Evolutionary conservation across 768 basidiomycete species (phyloP).

Genomic region (Aureoboletus auriporus): DNA sequence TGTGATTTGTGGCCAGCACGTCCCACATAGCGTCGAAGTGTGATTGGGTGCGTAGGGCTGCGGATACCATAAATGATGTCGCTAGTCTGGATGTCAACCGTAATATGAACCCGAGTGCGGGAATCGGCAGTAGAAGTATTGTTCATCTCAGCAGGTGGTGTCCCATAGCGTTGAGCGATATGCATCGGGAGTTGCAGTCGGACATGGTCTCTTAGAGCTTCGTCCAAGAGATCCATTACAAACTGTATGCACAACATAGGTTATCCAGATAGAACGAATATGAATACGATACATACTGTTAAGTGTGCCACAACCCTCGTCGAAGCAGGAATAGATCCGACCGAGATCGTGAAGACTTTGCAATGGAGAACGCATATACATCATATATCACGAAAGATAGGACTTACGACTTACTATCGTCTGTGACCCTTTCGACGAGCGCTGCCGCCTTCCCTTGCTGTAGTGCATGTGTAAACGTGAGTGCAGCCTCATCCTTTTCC

Average conservation of each 20-base stretch:
- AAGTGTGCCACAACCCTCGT: constrained; percentile 38
- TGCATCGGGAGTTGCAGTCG: constrained; percentile 52
- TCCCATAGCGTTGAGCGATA: constrained; percentile 52
- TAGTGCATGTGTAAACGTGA: constrained; percentile 39
- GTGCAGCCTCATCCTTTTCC: constrained; percentile 42
- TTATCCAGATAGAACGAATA: background rate
- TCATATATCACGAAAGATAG: background rate
- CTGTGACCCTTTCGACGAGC: constrained; percentile 45
- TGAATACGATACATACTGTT: constrained; percentile 32
- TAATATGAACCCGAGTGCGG: constrained; percentile 38
- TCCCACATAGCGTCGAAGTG: constrained; percentile 31
- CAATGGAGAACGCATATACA: background rate
- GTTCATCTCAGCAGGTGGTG: constrained; percentile 35
- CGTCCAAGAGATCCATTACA: constrained; percentile 50
- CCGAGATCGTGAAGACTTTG: constrained; percentile 54
- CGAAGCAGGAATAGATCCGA: constrained; percentile 47
- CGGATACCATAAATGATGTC: constrained; percentile 37
- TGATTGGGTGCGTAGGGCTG: constrained; percentile 45
- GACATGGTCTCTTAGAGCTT: constrained; percentile 44
- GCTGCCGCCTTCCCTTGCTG: constrained; percentile 39
- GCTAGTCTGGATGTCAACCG: constrained; percentile 46
- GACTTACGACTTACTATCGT: constrained; percentile 41
- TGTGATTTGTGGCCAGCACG: constrained; percentile 33
- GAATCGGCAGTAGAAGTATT: constrained; percentile 26
- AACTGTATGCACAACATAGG: constrained; percentile 31